Evolutionary conservation across 2,329 filamentous ascomycete genomes (phyloP).

Genomic region (Pseudocercospora fuligena): DNA sequence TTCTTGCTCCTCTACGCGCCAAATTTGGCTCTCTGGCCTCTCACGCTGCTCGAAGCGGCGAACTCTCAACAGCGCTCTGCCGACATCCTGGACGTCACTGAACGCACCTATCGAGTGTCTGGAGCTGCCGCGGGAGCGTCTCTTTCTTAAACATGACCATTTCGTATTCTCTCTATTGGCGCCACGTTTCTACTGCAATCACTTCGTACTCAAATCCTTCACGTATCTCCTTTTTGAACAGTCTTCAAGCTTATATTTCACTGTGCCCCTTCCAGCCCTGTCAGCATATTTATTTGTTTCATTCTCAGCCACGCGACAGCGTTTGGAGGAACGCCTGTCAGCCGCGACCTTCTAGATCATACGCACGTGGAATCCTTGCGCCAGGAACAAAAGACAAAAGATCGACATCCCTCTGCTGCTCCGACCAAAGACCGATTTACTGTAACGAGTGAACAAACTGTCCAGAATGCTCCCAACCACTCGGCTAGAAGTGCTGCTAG

Average conservation of each 20-base stretch:
- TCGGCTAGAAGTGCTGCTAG: background rate
- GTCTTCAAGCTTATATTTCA: background rate
- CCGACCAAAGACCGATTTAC: background rate
- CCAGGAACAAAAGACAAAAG: background rate
- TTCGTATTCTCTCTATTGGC: background rate
- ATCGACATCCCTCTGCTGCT: background rate
- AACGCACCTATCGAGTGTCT: background rate
- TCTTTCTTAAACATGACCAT: background rate
- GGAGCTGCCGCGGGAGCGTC: background rate
- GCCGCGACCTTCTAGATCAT: background rate
- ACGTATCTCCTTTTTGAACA: background rate
- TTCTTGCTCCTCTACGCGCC: background rate
- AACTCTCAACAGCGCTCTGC: background rate
- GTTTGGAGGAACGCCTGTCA: background rate
- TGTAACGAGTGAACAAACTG: background rate
- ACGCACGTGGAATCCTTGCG: background rate
- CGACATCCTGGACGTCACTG: background rate
- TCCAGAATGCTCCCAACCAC: background rate
- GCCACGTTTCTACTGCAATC: background rate
- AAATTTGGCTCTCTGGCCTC: background rate
- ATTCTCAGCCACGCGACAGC: conserved; percentile 1
- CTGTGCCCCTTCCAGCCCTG: background rate
- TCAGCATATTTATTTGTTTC: background rate
- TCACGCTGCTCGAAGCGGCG: background rate
- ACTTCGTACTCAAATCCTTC: background rate